These are phyloP conservation scores for Nicotiana tomentosiformis DNA, from an alignment of 257 asterid genomes.

Conservation along the genomic window DNA sequence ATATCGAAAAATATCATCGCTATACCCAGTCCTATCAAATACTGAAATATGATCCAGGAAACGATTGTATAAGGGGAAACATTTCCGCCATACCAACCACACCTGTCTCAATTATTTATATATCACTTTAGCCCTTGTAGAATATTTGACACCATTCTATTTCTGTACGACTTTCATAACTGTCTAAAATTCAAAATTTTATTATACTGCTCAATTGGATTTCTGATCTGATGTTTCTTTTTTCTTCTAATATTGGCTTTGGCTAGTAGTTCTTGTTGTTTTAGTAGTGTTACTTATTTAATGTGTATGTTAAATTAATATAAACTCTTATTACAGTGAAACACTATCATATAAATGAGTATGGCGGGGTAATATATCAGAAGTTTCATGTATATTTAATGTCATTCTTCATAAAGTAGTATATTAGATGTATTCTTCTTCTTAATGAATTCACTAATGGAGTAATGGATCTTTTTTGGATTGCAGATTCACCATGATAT, in stretches of 20 bases:
- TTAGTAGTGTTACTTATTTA: neutral
- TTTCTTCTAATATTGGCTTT: neutral
- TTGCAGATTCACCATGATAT: constrained; percentile 74
- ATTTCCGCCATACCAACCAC: neutral
- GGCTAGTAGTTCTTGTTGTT: no score
- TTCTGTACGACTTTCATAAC: neutral
- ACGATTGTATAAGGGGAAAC: neutral
- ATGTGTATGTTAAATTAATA: neutral
- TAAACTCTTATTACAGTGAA: neutral
- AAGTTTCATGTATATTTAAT: neutral
- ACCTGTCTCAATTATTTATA: neutral
- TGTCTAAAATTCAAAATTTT: neutral
- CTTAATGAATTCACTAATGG: neutral
- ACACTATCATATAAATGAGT: neutral
- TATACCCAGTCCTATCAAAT: neutral
- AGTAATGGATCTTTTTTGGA: neutral
- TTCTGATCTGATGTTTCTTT: neutral
- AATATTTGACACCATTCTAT: neutral
- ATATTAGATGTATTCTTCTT: neutral
- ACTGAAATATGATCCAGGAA: neutral
- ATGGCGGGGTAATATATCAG: neutral
- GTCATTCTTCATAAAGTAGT: neutral
- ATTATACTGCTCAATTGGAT: neutral
- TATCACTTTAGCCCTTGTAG: neutral
- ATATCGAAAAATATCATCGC: no score